Conservation (phyloP, 2,329 filamentous ascomycete genomes). For the Nectriaceae sp. region DNA sequence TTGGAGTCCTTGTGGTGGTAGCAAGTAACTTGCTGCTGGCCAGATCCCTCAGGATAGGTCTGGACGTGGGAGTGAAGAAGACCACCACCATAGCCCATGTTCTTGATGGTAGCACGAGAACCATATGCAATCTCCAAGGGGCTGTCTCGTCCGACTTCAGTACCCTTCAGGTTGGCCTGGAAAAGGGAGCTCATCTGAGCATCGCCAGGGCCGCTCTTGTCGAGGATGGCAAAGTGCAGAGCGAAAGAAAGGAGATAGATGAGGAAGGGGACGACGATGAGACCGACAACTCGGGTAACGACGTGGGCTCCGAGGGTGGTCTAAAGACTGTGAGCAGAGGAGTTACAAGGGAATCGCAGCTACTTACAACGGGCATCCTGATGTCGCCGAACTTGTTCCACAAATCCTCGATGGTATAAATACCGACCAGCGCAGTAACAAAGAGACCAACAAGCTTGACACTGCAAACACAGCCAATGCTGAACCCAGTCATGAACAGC, state of each 20-base stretch:
- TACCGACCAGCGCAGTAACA: slow-evolving; percentile 87
- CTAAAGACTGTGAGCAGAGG: slow-evolving; percentile 26
- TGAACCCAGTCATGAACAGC: slow-evolving; percentile 90
- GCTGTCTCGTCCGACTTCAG: slow-evolving; percentile 91
- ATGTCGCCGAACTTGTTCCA: slow-evolving; percentile 97
- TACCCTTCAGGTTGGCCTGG: slow-evolving; percentile 93
- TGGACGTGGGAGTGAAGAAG: slow-evolving; percentile 95
- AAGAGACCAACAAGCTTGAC: slow-evolving; percentile 99
- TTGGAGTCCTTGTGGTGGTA: slow-evolving; percentile 99
- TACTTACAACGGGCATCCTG: slow-evolving; percentile 79
- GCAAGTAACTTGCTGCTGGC: slow-evolving; percentile 96
- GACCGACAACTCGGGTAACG: slow-evolving; percentile 75
- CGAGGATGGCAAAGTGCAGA: slow-evolving; percentile 89
- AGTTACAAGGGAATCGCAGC: background rate
- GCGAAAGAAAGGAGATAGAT: slow-evolving; percentile 97
- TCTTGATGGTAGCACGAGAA: slow-evolving; percentile 91
- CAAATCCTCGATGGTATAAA: slow-evolving; percentile 95
- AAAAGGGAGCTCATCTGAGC: slow-evolving; percentile 99
- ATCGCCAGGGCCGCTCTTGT: slow-evolving; percentile 92
- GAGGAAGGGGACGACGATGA: slow-evolving; percentile 85
- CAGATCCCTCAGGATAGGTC: slow-evolving; percentile 90
- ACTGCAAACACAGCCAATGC: slow-evolving; percentile 96
- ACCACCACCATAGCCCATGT: slow-evolving; percentile 98
- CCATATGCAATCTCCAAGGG: slow-evolving; percentile 89
- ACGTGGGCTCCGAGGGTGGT: slow-evolving; percentile 76